These are phyloP conservation scores for Barnettozyma pratensis DNA, from an alignment of 805 yeast genomes.

Conservation along the genomic window DNA sequence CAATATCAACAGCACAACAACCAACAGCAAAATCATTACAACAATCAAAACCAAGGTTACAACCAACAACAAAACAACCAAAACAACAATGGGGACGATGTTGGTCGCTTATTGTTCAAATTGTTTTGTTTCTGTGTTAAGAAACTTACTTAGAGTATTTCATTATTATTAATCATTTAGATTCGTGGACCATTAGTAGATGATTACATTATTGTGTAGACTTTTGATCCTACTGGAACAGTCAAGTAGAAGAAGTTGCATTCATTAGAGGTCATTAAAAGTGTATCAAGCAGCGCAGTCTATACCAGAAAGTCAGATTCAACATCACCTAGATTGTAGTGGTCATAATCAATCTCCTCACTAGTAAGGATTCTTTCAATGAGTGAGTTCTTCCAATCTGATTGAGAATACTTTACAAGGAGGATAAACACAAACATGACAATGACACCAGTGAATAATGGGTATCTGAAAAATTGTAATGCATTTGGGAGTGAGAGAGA, in stretches of 20 bases:
- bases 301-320: slow-evolving; percentile 10
- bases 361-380: background rate
- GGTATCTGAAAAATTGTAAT: background rate
- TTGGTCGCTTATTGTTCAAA: slow-evolving; percentile 22
- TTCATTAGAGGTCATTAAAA: background rate
- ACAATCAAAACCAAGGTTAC: slow-evolving; percentile 13
- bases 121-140: slow-evolving; percentile 32
- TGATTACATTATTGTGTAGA: background rate
- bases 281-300: background rate
- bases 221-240: background rate
- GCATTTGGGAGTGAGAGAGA: background rate
- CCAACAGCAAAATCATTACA: slow-evolving; percentile 15
- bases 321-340: slow-evolving; percentile 17
- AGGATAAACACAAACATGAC: background rate
- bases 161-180: background rate
- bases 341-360: slow-evolving; percentile 21
- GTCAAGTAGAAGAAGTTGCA: background rate
- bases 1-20: slow-evolving; percentile 19
- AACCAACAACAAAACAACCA: slow-evolving; percentile 17
- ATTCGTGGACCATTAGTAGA: too few relatives aligned
- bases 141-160: slow-evolving; percentile 10
- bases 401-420: background rate
- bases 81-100: slow-evolving; percentile 13
- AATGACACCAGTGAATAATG: background rate
- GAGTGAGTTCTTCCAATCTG: slow-evolving; percentile 2